Conservation (phyloP, 2,329 filamentous ascomycete species). For the Cladosporium sp. region DNA sequence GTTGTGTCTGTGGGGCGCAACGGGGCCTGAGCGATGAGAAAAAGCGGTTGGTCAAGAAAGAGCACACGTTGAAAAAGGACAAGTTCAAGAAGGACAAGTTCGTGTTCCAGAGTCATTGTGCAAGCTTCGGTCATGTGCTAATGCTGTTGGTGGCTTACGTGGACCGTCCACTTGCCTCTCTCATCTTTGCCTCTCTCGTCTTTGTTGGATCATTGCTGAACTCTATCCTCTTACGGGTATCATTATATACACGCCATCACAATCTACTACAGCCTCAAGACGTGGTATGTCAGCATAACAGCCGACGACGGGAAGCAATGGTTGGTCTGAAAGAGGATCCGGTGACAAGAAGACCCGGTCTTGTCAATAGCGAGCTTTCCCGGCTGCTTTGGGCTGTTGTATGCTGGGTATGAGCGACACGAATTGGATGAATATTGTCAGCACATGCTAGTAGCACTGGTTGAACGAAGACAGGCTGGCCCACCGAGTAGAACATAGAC, state of each 20-base stretch:
- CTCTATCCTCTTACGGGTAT: too few relatives aligned
- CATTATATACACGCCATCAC: slow-evolving; percentile 94
- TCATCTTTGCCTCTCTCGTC: background rate
- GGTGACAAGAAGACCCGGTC: slow-evolving; percentile 34
- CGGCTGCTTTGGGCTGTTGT: slow-evolving; percentile 63
- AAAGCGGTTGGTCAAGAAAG: too few relatives aligned
- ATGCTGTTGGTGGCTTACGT: background rate
- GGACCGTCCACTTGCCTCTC: slow-evolving; percentile 24
- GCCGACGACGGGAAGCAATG: slow-evolving; percentile 75
- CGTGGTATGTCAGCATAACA: slow-evolving; percentile 73
- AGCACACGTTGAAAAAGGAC: slow-evolving; percentile 54
- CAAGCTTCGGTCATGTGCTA: slow-evolving; percentile 81
- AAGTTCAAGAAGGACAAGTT: slow-evolving; percentile 62
- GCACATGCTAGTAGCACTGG: too few relatives aligned
- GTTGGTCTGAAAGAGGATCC: slow-evolving; percentile 66
- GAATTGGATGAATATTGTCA: too few relatives aligned
- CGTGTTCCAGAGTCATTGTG: slow-evolving; percentile 77
- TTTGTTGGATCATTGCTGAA: too few relatives aligned
- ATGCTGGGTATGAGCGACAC: too few relatives aligned
- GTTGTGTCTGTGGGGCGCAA: slow-evolving; percentile 83
- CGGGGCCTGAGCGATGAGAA: slow-evolving; percentile 61
- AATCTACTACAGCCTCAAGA: slow-evolving; percentile 84
- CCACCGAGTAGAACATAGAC: too few relatives aligned
- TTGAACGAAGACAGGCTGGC: too few relatives aligned
- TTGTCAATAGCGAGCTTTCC: slow-evolving; percentile 50